Percentiles rank a stretch among this genome's conserved stretches.
Evolutionary conservation across 108 stramenopile genomes (phyloP).

Genomic region (Licmophora abbreviata): DNA sequence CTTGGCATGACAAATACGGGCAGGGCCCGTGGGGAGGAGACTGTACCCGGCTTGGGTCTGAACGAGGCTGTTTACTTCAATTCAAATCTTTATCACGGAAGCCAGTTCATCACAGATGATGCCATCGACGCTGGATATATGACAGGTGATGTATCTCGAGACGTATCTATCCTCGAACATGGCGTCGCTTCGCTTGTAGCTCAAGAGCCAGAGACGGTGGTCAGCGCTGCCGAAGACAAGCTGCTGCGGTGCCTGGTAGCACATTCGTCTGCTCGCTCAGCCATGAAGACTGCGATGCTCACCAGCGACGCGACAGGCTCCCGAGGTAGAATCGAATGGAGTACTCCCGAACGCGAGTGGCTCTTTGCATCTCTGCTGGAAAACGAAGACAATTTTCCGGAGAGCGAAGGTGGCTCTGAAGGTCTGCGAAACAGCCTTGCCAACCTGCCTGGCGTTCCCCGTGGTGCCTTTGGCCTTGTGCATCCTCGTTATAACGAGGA

Average conservation of each 20-base stretch:
- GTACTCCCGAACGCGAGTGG: conserved; percentile 50
- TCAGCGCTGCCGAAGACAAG: conserved; percentile 34
- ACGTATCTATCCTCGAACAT: conserved; percentile 22
- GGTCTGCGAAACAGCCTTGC: conserved; percentile 21
- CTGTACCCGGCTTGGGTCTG: neutral
- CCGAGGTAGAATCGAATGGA: conserved; percentile 43
- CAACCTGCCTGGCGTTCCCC: conserved; percentile 19
- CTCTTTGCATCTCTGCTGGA: conserved; percentile 54
- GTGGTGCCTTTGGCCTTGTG: conserved; percentile 25
- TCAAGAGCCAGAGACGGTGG: conserved; percentile 22
- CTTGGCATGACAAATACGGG: conserved; percentile 9
- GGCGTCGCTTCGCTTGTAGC: conserved; percentile 29
- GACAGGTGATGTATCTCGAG: conserved; percentile 12
- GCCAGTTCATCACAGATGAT: conserved; percentile 37
- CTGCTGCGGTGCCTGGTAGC: conserved; percentile 44
- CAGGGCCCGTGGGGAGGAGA: conserved; percentile 7
- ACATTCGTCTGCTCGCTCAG: conserved; percentile 34
- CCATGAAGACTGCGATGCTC: conserved; percentile 37
- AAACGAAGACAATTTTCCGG: conserved; percentile 22
- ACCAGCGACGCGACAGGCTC: conserved; percentile 31
- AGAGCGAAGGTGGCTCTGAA: conserved; percentile 24
- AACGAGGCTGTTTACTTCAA: conserved; percentile 54
- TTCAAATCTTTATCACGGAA: conserved; percentile 63
- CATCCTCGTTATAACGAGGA: neutral
- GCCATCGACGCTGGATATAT: conserved; percentile 41